Evolutionary conservation across 176 grass and related monocot species (phyloP), one percentile per base, ranked within the genome.

Genomic region (Metroxylon sagu): DNA sequence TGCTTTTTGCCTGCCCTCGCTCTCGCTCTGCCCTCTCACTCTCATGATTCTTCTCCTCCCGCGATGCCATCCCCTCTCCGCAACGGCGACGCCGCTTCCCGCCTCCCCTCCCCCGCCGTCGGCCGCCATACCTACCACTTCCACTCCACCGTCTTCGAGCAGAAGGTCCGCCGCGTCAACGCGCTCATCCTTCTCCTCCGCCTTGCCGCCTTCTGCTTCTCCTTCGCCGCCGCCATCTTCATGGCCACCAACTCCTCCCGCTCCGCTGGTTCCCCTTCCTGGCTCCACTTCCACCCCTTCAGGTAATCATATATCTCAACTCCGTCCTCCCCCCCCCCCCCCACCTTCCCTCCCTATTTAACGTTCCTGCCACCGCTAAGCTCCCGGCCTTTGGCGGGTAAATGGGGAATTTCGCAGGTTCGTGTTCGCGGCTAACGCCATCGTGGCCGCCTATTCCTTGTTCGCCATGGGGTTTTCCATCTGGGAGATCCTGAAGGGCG

Each of bases 201-300:
- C 52, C 65, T 68, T 27, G 3, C 52, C 65, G n/a, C 65, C 51
- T 68, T 68, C 65, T 52, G 28, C 52, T 55, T 56, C 52, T 35
- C 65, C 65, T 7, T 68, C 17, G 52, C 52, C 51, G 51, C 65
- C 52, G 65, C 52, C 52, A 18, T 68, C 65, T 30, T 29, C 65
- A 54, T 18, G 26, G 65, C 17, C 51, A 68, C 65, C 65, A 68
- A 29, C 50, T 14, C 35, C 35, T 43, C 35, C 35, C 35, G 35
- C 35, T 43, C 35, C 35, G n/a, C 53, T 4, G 30, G 26, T 29
- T 68, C 65, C 26, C 65, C 65, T 29, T 68, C 65, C 6, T 68
- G 65, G 65, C 29, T 68, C 65, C 50, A 16, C 26, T 68, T 68
- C 65, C 26, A 39, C 6, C 54, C 65, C 15, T 68, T 68, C 65